Evolutionary conservation across 768 basidiomycete genomes (phyloP).

Genomic region (Boletus rubropictus): DNA sequence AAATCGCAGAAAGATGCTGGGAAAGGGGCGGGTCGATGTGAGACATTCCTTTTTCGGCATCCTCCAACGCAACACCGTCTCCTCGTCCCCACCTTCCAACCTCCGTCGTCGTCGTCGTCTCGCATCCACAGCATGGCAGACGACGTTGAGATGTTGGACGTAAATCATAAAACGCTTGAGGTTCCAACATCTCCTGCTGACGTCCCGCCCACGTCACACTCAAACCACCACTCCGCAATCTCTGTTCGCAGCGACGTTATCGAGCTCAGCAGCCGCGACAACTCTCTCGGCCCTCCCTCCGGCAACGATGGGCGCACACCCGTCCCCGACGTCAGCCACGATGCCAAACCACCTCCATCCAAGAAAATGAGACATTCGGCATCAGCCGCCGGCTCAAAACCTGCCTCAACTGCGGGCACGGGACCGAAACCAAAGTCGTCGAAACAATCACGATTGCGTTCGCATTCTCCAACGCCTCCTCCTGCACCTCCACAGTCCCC

Average conservation of each 20-base stretch:
- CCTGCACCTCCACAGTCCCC: slow-evolving; percentile 44
- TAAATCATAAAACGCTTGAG: neutral
- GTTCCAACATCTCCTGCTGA: slow-evolving; percentile 4
- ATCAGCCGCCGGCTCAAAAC: slow-evolving; percentile 22
- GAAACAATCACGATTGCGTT: slow-evolving; percentile 39
- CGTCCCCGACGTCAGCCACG: slow-evolving; percentile 16
- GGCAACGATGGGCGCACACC: slow-evolving; percentile 9
- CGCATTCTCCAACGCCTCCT: slow-evolving; percentile 53
- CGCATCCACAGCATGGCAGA: slow-evolving; percentile 13
- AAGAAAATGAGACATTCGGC: slow-evolving; percentile 28
- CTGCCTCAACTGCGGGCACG: slow-evolving; percentile 27
- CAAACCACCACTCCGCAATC: slow-evolving; percentile 15
- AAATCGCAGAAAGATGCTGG: slow-evolving; percentile 26
- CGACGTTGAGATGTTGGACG: slow-evolving; percentile 30
- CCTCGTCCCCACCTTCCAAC: slow-evolving; percentile 24
- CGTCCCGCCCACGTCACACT: slow-evolving; percentile 7
- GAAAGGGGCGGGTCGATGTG: slow-evolving; percentile 24
- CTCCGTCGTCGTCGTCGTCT: neutral
- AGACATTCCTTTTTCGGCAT: slow-evolving; percentile 36
- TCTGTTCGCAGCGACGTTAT: slow-evolving; percentile 22
- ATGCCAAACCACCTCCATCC: slow-evolving; percentile 25
- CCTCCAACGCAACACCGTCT: slow-evolving; percentile 28
- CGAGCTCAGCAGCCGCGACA: slow-evolving; percentile 29
- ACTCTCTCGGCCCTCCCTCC: slow-evolving; percentile 18
- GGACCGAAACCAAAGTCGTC: slow-evolving; percentile 50